Percentiles rank a stretch among this genome's conserved stretches.
Evolutionary conservation across 352 stramenopile genomes (phyloP).

Genomic region (Globisporangium uncinulatum): DNA sequence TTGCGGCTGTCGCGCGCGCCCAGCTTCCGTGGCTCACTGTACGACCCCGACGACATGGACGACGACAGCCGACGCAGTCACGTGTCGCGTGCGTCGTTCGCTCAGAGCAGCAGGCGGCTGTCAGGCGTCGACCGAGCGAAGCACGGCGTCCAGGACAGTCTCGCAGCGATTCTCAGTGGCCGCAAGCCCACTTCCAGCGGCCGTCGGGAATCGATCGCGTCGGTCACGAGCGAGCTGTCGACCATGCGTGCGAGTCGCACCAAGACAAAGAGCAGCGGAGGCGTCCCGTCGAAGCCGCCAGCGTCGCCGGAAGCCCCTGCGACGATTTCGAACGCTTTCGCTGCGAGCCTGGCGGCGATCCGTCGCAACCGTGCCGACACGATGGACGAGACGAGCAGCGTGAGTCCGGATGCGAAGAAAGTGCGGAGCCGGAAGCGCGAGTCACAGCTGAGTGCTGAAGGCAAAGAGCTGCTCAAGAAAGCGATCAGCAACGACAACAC

Average conservation of each 20-base stretch:
- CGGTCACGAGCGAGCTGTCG: slow-evolving; percentile 25
- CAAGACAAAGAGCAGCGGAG: slow-evolving; percentile 12
- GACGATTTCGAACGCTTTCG: slow-evolving; percentile 65
- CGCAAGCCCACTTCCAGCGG: slow-evolving; percentile 16
- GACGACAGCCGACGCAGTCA: slow-evolving; percentile 25
- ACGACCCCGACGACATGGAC: slow-evolving; percentile 15
- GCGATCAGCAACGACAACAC: slow-evolving; percentile 34
- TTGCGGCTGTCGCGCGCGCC: slow-evolving; percentile 41
- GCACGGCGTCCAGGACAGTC: slow-evolving; percentile 39
- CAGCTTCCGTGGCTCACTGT: slow-evolving; percentile 51
- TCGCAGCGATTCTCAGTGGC: slow-evolving; percentile 62
- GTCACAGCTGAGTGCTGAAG: slow-evolving; percentile 69
- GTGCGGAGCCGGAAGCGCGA: slow-evolving; percentile 54
- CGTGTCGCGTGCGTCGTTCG: slow-evolving; percentile 38
- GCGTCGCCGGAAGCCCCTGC: background rate
- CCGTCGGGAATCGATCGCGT: slow-evolving; percentile 60
- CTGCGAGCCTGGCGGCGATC: slow-evolving; percentile 67
- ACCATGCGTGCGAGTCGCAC: slow-evolving; percentile 20
- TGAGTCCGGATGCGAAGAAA: slow-evolving; percentile 14
- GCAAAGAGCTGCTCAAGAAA: slow-evolving; percentile 69
- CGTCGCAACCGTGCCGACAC: slow-evolving; percentile 61
- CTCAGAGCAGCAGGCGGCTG: slow-evolving; percentile 29
- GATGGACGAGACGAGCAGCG: slow-evolving; percentile 35
- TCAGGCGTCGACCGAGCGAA: slow-evolving; percentile 39
- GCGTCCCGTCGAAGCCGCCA: slow-evolving; percentile 13